Evolutionary conservation across 2,329 filamentous ascomycete species (phyloP).

Genomic region (Pseudogymnoascus sp.): DNA sequence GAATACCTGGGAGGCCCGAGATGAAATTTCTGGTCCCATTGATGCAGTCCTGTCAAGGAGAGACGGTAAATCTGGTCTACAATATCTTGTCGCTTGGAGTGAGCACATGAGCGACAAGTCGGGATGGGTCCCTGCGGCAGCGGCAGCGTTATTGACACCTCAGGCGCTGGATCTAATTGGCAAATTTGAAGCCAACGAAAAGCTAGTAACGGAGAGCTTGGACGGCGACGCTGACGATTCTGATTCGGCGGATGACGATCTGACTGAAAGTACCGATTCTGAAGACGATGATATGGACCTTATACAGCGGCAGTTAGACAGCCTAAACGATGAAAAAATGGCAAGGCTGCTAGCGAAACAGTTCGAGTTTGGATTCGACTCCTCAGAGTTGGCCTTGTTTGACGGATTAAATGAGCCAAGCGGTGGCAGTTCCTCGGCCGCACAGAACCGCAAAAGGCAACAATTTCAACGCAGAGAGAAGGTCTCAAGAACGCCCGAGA

Average conservation of each 20-base stretch:
- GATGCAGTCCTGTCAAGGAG: slow-evolving; percentile 39
- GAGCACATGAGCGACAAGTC: slow-evolving; percentile 39
- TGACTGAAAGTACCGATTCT: slow-evolving; percentile 33
- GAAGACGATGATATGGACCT: slow-evolving; percentile 34
- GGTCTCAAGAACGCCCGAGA: slow-evolving; percentile 23
- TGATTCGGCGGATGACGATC: slow-evolving; percentile 24
- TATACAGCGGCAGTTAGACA: slow-evolving; percentile 27
- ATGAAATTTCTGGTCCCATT: slow-evolving; percentile 30
- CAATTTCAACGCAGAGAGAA: slow-evolving; percentile 15
- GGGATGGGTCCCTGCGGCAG: slow-evolving; percentile 38
- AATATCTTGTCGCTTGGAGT: slow-evolving; percentile 46
- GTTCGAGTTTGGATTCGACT: slow-evolving; percentile 55
- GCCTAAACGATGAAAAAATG: slow-evolving; percentile 56
- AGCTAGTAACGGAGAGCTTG: slow-evolving; percentile 23
- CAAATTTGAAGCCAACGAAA: slow-evolving; percentile 29
- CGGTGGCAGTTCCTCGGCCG: slow-evolving; percentile 11
- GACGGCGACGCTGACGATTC: slow-evolving; percentile 19
- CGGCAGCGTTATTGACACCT: slow-evolving; percentile 26
- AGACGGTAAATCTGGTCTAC: slow-evolving; percentile 35
- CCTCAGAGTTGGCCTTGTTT: slow-evolving; percentile 52
- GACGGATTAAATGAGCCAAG: slow-evolving; percentile 34
- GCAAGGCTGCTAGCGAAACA: slow-evolving; percentile 55
- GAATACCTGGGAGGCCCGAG: slow-evolving; percentile 39
- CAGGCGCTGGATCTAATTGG: slow-evolving; percentile 27
- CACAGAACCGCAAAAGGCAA: background rate